phyloP scores from a whole-genome alignment of 148 eudicot genomes.

The Dysphania ambrosioides region DNA sequence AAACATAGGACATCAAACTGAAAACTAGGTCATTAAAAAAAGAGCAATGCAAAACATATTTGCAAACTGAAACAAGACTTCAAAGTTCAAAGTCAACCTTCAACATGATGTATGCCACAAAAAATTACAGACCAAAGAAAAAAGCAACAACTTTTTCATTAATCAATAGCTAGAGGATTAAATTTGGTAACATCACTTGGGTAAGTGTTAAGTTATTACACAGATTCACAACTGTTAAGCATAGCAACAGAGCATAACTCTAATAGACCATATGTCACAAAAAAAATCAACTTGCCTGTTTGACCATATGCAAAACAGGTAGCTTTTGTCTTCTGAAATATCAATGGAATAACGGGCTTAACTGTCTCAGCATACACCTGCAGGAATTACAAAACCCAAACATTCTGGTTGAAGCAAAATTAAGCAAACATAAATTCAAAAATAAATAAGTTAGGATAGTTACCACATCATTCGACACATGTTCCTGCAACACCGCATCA shows the following conservation, averaged over 20 bases:
- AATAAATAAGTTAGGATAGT: constrained; percentile 18
- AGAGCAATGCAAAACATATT: not conserved
- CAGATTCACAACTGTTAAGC: too few species aligned
- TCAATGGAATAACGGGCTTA: constrained; percentile 66
- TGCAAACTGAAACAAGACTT: not conserved
- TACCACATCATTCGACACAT: constrained; percentile 70
- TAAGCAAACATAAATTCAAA: not conserved
- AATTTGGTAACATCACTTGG: not conserved
- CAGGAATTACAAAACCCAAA: constrained; percentile 10
- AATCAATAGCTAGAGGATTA: not conserved
- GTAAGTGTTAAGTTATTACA: too few species aligned
- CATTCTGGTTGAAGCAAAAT: constrained; percentile 11
- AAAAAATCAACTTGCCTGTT: constrained; percentile 53
- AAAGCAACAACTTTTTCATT: not conserved
- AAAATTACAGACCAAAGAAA: not conserved
- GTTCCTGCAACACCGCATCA: constrained; percentile 68
- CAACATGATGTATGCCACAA: not conserved
- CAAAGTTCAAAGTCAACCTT: not conserved
- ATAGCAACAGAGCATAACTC: too few species aligned
- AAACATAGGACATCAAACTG: too few species aligned
- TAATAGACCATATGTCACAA: too few species aligned
- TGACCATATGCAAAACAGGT: constrained; percentile 93
- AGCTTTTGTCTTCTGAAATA: constrained; percentile 77
- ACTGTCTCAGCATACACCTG: constrained; percentile 76
- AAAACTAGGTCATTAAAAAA: not conserved